These are phyloP conservation scores for Botrytis byssoidea DNA, from an alignment of 2,329 filamentous ascomycete species.

Conservation along the genomic window DNA sequence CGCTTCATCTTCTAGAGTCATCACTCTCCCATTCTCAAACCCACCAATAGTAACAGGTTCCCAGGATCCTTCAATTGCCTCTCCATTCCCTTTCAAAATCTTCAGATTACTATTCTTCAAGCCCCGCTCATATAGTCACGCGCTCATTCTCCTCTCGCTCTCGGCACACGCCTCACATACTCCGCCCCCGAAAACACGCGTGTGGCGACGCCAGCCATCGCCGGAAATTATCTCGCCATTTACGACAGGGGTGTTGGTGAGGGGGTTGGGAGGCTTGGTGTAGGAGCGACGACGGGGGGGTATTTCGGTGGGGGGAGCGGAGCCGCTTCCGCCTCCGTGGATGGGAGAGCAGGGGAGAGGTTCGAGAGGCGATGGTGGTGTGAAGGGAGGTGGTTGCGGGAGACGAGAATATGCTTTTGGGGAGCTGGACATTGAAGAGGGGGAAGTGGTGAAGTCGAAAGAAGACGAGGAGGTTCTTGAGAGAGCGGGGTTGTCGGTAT, in stretches of 20 bases:
- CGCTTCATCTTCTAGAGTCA: neutral
- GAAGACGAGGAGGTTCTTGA: conserved; percentile 12
- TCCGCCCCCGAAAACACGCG: conserved; percentile 37
- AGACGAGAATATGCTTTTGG: neutral
- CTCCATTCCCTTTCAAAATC: neutral
- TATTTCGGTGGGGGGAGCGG: neutral
- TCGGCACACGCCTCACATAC: conserved; percentile 37
- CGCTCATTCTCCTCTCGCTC: conserved; percentile 30
- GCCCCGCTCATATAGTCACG: conserved; percentile 24
- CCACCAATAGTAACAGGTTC: too few species aligned
- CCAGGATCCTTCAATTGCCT: neutral
- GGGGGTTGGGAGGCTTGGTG: conserved; percentile 22
- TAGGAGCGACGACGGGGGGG: conserved; percentile 26
- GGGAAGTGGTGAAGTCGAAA: conserved; percentile 13
- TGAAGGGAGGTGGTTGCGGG: neutral
- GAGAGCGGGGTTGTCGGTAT: neutral
- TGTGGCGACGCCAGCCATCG: conserved; percentile 36
- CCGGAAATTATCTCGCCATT: conserved; percentile 33
- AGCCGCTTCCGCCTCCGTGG: neutral
- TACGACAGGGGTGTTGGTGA: conserved; percentile 18
- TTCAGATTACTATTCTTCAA: neutral
- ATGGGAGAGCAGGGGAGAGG: neutral
- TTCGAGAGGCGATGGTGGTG: neutral
- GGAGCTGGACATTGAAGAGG: neutral
- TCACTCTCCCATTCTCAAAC: neutral